A percentile compares a stretch with the other conserved stretches of the same genome.
phyloP scores from a whole-genome alignment of 805 yeast genomes.

The Ogataea henricii region DNA sequence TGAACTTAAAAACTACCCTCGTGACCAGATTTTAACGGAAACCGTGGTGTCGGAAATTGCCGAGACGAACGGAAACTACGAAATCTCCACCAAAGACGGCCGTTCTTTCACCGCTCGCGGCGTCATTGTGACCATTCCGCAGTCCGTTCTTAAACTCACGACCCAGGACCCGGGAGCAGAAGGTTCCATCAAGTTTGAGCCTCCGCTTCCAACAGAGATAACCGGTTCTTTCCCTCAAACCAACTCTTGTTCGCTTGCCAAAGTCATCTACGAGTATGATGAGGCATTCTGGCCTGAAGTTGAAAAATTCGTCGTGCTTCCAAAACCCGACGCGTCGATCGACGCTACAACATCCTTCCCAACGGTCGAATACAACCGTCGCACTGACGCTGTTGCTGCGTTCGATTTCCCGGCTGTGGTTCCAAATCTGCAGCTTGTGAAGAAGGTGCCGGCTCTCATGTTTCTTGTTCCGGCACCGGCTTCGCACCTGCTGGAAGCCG shows the following conservation, averaged over 20 bases:
- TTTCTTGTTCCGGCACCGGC: conserved; percentile 50
- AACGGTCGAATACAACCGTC: conserved; percentile 18
- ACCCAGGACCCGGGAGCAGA: conserved; percentile 22
- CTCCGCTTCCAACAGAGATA: conserved; percentile 39
- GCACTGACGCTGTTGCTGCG: conserved; percentile 7
- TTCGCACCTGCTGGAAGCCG: conserved; percentile 46
- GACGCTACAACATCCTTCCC: conserved; percentile 8
- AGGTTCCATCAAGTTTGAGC: conserved; percentile 35
- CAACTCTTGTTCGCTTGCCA: conserved; percentile 42
- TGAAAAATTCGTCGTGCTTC: conserved; percentile 33
- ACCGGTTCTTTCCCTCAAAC: conserved; percentile 32
- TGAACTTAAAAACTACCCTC: conserved; percentile 30
- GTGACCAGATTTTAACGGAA: conserved; percentile 20
- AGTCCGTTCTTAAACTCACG: conserved; percentile 43
- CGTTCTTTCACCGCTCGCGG: conserved; percentile 31
- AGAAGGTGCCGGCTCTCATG: conserved; percentile 41
- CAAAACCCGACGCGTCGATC: conserved; percentile 28
- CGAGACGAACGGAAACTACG: conserved; percentile 12
- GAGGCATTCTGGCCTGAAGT: conserved; percentile 44
- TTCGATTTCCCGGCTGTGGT: conserved; percentile 34
- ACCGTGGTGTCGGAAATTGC: conserved; percentile 19
- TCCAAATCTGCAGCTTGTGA: conserved; percentile 29
- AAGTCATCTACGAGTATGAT: conserved; percentile 49
- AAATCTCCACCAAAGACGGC: conserved; percentile 23
- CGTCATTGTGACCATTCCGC: conserved; percentile 53